Percentiles rank a stretch among this genome's conserved stretches.
Evolutionary conservation across 2,329 filamentous ascomycete genomes (phyloP).

Genomic region (Seiridium unicorne): DNA sequence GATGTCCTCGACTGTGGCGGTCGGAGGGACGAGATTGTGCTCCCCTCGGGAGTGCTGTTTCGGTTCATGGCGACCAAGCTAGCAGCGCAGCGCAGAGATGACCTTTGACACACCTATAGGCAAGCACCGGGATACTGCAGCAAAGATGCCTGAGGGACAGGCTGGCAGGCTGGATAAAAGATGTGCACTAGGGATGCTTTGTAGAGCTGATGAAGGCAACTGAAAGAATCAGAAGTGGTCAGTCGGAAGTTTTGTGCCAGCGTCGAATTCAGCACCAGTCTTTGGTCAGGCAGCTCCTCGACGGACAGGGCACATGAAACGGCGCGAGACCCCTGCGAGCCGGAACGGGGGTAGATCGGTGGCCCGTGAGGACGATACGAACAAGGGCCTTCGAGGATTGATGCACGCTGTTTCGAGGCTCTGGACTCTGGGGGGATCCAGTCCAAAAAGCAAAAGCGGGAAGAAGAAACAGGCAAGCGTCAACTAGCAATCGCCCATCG

Average conservation of each 20-base stretch:
- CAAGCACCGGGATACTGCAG: conserved; percentile 1
- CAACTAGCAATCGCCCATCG: too few relatives aligned
- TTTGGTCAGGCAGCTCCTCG: conserved; percentile 9
- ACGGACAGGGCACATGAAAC: conserved; percentile 32
- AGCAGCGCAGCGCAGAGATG: background rate
- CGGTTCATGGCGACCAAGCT: conserved; percentile 57
- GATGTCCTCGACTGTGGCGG: conserved; percentile 72
- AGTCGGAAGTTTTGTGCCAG: conserved; percentile 7
- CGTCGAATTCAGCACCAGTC: conserved; percentile 1
- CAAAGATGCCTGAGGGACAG: background rate
- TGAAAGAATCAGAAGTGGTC: conserved; percentile 4
- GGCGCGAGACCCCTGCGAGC: conserved; percentile 27
- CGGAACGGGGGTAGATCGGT: conserved; percentile 28
- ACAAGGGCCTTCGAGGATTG: background rate
- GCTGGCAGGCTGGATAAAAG: background rate
- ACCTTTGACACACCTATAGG: conserved; percentile 4
- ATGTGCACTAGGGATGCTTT: conserved; percentile 6
- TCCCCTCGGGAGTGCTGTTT: conserved; percentile 94
- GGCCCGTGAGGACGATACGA: conserved; percentile 26
- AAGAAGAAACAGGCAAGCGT: too few relatives aligned
- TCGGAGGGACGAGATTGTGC: conserved; percentile 76
- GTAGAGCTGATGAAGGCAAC: conserved; percentile 4
- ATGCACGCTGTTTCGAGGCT: conserved; percentile 33
- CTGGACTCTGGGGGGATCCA: too few relatives aligned
- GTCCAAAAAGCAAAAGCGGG: too few relatives aligned